Evolutionary conservation across 2,329 filamentous ascomycete genomes (phyloP).

Genomic region (Thermoascus crustaceus): DNA sequence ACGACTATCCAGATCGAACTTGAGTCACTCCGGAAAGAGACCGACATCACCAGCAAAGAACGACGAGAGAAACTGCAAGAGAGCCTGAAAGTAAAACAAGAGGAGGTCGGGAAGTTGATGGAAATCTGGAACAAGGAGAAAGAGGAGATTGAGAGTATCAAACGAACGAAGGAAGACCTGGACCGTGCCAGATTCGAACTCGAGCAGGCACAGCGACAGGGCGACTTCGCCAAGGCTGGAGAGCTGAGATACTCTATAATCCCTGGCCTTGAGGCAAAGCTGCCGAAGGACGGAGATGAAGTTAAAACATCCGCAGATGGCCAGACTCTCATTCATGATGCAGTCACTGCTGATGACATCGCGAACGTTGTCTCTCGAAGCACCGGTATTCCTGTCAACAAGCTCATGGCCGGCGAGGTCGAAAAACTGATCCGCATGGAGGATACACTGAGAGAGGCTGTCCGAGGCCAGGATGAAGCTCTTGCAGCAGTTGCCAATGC

Average conservation of each 20-base stretch:
- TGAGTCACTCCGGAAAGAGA: slow-evolving; percentile 89
- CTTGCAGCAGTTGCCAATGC: slow-evolving; percentile 85
- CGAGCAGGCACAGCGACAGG: slow-evolving; percentile 76
- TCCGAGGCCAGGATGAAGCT: slow-evolving; percentile 91
- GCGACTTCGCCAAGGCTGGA: slow-evolving; percentile 83
- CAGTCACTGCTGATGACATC: slow-evolving; percentile 92
- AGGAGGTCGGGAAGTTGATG: slow-evolving; percentile 65
- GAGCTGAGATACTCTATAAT: slow-evolving; percentile 86
- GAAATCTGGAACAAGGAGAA: slow-evolving; percentile 87
- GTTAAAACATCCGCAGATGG: slow-evolving; percentile 29
- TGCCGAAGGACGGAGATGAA: slow-evolving; percentile 64
- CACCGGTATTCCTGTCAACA: slow-evolving; percentile 87
- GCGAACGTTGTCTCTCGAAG: slow-evolving; percentile 82
- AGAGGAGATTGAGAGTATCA: slow-evolving; percentile 75
- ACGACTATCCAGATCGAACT: slow-evolving; percentile 97
- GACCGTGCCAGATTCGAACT: slow-evolving; percentile 79
- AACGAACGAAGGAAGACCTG: slow-evolving; percentile 78
- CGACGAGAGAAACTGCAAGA: slow-evolving; percentile 76
- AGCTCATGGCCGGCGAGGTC: slow-evolving; percentile 85
- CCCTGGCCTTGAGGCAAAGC: slow-evolving; percentile 66
- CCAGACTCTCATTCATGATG: slow-evolving; percentile 74
- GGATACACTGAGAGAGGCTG: slow-evolving; percentile 70
- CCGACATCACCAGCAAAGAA: slow-evolving; percentile 79
- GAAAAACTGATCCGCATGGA: slow-evolving; percentile 97
- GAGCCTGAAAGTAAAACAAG: slow-evolving; percentile 66